Conservation (phyloP, 768 basidiomycete species). For the Pulveroboletus frians region DNA sequence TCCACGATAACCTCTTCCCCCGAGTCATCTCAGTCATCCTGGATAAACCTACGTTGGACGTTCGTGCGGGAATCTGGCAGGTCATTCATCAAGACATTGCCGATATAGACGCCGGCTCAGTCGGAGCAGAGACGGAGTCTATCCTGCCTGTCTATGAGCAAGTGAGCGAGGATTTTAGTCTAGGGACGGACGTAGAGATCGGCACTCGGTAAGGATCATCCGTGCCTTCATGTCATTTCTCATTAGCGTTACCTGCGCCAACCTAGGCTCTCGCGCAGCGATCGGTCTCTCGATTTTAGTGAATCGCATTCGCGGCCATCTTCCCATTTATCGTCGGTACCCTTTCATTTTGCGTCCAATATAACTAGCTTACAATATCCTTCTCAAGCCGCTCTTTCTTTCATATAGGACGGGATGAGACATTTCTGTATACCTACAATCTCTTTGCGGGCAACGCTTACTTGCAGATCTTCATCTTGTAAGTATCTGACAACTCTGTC, state of each 20-base stretch:
- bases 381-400: conserved; percentile 21
- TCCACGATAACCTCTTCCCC: no score
- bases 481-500: conserved; percentile 16
- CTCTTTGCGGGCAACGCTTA: conserved; percentile 41
- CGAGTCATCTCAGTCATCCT: conserved; percentile 2
- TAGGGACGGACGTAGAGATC: neutral
- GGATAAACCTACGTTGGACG: conserved; percentile 7
- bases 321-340: conserved; percentile 9
- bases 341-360: neutral
- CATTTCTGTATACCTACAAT: conserved; percentile 43
- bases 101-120: neutral
- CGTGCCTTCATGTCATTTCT: neutral
- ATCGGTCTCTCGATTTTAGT: neutral
- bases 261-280: neutral
- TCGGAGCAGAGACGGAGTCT: conserved; percentile 9
- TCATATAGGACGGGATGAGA: conserved; percentile 20
- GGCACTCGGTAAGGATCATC: conserved; percentile 2
- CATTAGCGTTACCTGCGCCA: neutral
- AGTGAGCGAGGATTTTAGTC: neutral
- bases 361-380: conserved; percentile 6
- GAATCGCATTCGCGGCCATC: conserved; percentile 8
- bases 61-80: conserved; percentile 21
- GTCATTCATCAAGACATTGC: conserved; percentile 16
- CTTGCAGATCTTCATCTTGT: conserved; percentile 51
- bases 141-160: conserved; percentile 23